Evolutionary conservation across 306 rosid genomes (phyloP).

Genomic region (Prunus padus): DNA sequence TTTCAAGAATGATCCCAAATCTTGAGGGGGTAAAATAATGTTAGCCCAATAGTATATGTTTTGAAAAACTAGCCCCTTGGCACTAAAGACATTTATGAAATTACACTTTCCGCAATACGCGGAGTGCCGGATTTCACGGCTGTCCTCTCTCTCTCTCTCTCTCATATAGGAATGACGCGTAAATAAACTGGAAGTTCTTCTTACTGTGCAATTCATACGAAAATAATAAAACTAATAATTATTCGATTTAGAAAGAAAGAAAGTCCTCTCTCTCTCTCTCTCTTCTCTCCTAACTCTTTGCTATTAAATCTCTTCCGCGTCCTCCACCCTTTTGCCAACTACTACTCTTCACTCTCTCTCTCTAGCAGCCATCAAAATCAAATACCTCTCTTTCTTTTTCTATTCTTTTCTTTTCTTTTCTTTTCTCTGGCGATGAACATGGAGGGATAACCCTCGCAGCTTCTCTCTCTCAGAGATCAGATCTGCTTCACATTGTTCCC

Average conservation of each 20-base stretch:
- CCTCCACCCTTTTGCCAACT: not conserved
- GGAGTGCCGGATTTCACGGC: not conserved
- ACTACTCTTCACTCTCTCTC: not conserved
- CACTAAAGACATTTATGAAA: too few species aligned
- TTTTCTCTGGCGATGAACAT: not conserved
- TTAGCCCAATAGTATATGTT: too few species aligned
- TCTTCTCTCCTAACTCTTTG: not conserved
- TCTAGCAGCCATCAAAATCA: not conserved
- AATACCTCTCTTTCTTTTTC: not conserved
- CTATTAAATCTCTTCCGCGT: not conserved
- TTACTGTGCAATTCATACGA: not conserved
- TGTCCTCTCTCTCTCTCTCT: not conserved
- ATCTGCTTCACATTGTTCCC: conserved; percentile 23
- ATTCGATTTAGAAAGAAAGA: not conserved
- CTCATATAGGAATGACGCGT: too few species aligned
- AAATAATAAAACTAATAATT: not conserved
- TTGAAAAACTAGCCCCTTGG: too few species aligned
- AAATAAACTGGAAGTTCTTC: not conserved
- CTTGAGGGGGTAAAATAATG: too few species aligned
- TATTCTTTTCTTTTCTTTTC: not conserved
- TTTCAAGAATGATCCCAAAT: too few species aligned
- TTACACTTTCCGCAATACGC: not conserved
- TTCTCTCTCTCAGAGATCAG: conserved; percentile 8
- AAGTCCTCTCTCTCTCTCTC: not conserved
- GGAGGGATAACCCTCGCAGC: conserved; percentile 19